These are phyloP conservation scores for Castanea crenata DNA, from an alignment of 306 rosid genomes.

Conservation along the genomic window DNA sequence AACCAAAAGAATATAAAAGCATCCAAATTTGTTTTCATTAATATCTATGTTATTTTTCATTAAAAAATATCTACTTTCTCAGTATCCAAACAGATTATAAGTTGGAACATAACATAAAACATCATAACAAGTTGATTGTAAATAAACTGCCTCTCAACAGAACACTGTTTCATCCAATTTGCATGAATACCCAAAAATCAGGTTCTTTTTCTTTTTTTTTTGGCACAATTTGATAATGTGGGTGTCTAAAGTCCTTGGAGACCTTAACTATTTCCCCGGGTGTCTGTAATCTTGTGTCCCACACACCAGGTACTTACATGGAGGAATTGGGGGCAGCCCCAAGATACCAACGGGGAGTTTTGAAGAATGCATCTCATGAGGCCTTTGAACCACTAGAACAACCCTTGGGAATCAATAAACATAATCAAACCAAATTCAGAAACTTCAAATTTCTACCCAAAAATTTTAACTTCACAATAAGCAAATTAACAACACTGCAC, in stretches of 20 bases:
- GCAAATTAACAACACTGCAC: conserved; percentile 10
- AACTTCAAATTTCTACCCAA: background rate
- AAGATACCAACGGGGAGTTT: too few relatives aligned
- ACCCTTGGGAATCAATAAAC: background rate
- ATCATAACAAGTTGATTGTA: background rate
- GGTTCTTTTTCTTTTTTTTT: too few relatives aligned
- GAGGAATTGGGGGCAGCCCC: too few relatives aligned
- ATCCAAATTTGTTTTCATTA: background rate
- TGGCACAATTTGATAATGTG: too few relatives aligned
- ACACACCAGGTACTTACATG: too few relatives aligned
- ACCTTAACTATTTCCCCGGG: too few relatives aligned
- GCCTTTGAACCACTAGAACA: too few relatives aligned
- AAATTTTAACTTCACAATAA: background rate
- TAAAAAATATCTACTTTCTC: background rate
- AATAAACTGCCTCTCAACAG: background rate
- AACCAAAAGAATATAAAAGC: background rate
- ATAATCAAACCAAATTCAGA: background rate
- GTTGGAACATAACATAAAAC: background rate
- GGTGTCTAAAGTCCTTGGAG: too few relatives aligned
- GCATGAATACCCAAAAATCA: background rate
- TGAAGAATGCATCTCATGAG: too few relatives aligned
- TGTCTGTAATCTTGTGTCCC: too few relatives aligned
- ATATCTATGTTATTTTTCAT: background rate
- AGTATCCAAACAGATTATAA: background rate
- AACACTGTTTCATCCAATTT: background rate